Conservation (phyloP, 495 filamentous ascomycete species). For the Tuber umbilicatum region DNA sequence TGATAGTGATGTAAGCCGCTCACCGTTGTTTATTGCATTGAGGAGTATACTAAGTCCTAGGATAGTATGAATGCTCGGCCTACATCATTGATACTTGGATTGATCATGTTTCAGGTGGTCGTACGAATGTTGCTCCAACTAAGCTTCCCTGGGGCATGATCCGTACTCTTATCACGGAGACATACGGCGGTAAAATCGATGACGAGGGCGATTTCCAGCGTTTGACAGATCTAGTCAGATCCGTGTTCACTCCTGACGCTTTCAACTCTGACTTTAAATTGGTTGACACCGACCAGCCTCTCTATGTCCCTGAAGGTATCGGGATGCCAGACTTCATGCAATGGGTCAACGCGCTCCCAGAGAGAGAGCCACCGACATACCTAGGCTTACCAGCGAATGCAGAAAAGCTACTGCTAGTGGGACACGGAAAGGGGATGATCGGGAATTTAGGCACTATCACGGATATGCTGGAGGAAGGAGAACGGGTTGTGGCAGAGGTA, state of each 20-base stretch:
- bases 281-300: slow-evolving; percentile 57
- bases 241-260: slow-evolving; percentile 72
- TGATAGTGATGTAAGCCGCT: slow-evolving; percentile 83
- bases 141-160: slow-evolving; percentile 98
- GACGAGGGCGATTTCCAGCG: slow-evolving; percentile 76
- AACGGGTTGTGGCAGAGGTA: slow-evolving; percentile 75
- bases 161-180: slow-evolving; percentile 81
- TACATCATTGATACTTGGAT: slow-evolving; percentile 96
- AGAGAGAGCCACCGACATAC: slow-evolving; percentile 94
- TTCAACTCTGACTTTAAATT: slow-evolving; percentile 89
- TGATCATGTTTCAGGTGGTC: slow-evolving; percentile 67
- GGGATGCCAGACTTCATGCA: slow-evolving; percentile 76
- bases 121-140: slow-evolving; percentile 83
- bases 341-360: slow-evolving; percentile 87
- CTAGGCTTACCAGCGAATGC: slow-evolving; percentile 93
- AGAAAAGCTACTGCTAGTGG: slow-evolving; percentile 89
- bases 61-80: slow-evolving; percentile 90
- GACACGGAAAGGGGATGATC: slow-evolving; percentile 79
- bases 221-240: slow-evolving; percentile 63
- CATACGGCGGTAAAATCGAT: slow-evolving; percentile 97
- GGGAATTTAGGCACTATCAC: slow-evolving; percentile 74
- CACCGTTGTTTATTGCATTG: not conserved
- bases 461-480: slow-evolving; percentile 83
- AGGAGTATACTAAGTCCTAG: slow-evolving; percentile 41
- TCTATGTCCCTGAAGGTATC: slow-evolving; percentile 72